Base-by-base conservation (phyloP, 169 alveolate genomes). In the Plasmodium chabaudi region DNA sequence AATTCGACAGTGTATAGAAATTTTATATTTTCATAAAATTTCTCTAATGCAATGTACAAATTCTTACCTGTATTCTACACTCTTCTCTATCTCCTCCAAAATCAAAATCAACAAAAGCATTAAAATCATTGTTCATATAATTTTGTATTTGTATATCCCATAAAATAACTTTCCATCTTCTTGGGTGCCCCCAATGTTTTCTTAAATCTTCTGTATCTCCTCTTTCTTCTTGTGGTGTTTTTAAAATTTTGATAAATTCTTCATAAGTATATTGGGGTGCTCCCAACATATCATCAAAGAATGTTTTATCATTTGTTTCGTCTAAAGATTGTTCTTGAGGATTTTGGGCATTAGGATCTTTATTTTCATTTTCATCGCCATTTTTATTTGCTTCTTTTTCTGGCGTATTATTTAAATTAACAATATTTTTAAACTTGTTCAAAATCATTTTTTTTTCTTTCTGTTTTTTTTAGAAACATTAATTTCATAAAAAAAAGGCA, bases 11-110 rank as follows among this genome's bases (percentile, higher is more conserved):
- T 34, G 5, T 7, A 34, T 34, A 34, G 42, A 34, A 6, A 34
- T 3, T 34, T 7, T 1, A 34, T 34, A 0, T 34, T 34, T 34
- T 0, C 42, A 34, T 5, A 34, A 3, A 34, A 34, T 34, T 34
- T 34, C 5, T 34, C 42, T 34, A 34, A 34, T 34, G 5, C 42
- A 34, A 34, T 34, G 0, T 34, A 34, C 6, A 34, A 46, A 1
- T n/a, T 19, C n/a, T 59, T 44, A 75, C 88, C 74, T 91, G 94
- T 60, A 93, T 94, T 23, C 96, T 72, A 71, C 96, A 93, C 64
- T 93, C 96, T 57, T 92, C 87, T 5, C 96, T 72, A 39, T 93
- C 74, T 1, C 96, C 96, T 5, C 96, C 96, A 71, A 93, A 91
- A 51, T 93, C 94, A 56, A 93, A 93, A 63, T 93, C 96, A 25